phyloP scores from a whole-genome alignment of 768 basidiomycete genomes.

The Leucosporidium creatinivorum region DNA sequence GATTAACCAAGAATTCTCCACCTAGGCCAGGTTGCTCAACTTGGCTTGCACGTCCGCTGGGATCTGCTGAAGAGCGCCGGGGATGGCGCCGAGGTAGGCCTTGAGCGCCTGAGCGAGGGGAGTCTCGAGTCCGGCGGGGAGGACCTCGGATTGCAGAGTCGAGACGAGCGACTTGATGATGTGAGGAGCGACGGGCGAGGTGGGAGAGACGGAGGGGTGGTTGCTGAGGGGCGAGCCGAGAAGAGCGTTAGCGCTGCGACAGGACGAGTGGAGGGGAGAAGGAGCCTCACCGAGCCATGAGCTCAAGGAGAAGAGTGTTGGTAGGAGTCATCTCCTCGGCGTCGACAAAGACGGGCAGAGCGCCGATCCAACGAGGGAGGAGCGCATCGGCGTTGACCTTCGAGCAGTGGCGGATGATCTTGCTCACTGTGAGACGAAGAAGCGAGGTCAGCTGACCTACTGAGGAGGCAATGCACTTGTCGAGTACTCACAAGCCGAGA shows the following conservation, averaged over 20 bases:
- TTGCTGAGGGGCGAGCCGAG: background rate
- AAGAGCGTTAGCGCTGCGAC: too few relatives aligned
- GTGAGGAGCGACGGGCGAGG: background rate
- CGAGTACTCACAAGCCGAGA: background rate
- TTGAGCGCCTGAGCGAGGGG: constrained; percentile 3
- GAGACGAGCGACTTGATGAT: constrained; percentile 2
- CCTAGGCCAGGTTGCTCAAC: background rate
- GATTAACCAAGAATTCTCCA: too few relatives aligned
- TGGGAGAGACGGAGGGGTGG: constrained; percentile 4
- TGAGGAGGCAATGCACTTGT: too few relatives aligned
- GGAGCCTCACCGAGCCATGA: background rate
- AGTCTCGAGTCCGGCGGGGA: background rate
- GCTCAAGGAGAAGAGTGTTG: constrained; percentile 3
- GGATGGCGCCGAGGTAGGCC: background rate
- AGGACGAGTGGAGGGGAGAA: background rate
- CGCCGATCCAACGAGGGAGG: background rate
- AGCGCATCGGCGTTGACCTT: background rate
- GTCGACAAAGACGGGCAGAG: constrained; percentile 7
- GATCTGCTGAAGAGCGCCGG: background rate
- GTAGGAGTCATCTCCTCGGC: constrained; percentile 4
- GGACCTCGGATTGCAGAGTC: background rate
- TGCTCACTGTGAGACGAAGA: constrained; percentile 1
- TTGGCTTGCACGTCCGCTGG: constrained; percentile 1
- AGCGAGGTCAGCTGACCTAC: background rate
- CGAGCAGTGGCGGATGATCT: background rate